These are phyloP conservation scores for Pythium insidiosum DNA, from an alignment of 352 stramenopile species.

Conservation along the genomic window DNA sequence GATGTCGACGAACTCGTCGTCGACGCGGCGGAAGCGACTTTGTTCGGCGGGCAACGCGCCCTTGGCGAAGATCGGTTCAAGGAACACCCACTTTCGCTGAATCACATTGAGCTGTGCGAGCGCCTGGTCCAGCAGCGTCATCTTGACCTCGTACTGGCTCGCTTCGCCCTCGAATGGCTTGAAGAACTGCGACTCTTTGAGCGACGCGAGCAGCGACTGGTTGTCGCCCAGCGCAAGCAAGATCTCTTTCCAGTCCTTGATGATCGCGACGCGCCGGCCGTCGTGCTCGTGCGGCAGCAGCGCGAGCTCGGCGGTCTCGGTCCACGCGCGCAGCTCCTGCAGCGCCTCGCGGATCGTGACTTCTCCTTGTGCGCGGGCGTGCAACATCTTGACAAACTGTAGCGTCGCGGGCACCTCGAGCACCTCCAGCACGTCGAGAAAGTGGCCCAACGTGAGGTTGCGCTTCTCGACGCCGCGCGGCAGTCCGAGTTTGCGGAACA, in stretches of 20 bases:
- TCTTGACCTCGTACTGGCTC: constrained; percentile 87
- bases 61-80: constrained; percentile 94
- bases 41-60: constrained; percentile 90
- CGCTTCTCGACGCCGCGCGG: constrained; percentile 79
- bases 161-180: constrained; percentile 91
- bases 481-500: constrained; percentile 90
- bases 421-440: constrained; percentile 67
- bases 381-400: constrained; percentile 92
- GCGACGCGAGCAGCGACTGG: constrained; percentile 88
- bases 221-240: constrained; percentile 94
- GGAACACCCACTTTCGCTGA: constrained; percentile 95
- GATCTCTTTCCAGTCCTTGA: constrained; percentile 95
- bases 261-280: constrained; percentile 74
- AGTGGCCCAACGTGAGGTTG: constrained; percentile 88
- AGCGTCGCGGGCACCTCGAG: constrained; percentile 80
- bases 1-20: constrained; percentile 93
- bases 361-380: constrained; percentile 86
- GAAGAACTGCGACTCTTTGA: constrained; percentile 96
- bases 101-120: constrained; percentile 86
- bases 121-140: constrained; percentile 78
- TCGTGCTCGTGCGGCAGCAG: constrained; percentile 86
- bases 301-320: constrained; percentile 85
- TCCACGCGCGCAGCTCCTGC: constrained; percentile 91
- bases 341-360: constrained; percentile 94
- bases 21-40: constrained; percentile 85